phyloP scores from a whole-genome alignment of 2,329 filamentous ascomycete species.

The Claviceps sp. region DNA sequence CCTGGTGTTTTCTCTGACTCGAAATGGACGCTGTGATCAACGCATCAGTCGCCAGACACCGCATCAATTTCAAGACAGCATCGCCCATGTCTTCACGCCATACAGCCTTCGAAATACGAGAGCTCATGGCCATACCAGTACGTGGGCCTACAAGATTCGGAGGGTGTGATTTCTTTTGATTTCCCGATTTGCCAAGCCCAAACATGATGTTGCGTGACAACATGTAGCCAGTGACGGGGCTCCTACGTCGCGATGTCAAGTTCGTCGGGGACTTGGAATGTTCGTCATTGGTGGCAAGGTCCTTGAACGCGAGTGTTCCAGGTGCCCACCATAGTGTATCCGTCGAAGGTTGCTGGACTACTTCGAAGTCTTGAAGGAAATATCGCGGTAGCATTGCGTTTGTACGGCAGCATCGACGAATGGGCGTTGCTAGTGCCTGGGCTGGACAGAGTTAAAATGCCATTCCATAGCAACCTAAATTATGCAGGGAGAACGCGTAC shows the following conservation, averaged over 20 bases:
- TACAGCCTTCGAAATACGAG: slow-evolving; percentile 7
- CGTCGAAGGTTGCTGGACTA: slow-evolving; percentile 41
- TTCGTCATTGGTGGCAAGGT: slow-evolving; percentile 8
- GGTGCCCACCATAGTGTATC: slow-evolving; percentile 43
- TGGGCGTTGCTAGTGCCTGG: slow-evolving; percentile 44
- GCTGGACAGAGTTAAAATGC: slow-evolving; percentile 29
- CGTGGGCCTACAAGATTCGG: slow-evolving; percentile 11
- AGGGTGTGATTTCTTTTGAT: slow-evolving; percentile 7
- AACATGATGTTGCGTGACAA: slow-evolving; percentile 18
- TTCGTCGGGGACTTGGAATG: not conserved
- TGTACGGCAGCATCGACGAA: slow-evolving; percentile 43
- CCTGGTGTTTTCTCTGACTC: slow-evolving; percentile 3
- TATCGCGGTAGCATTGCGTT: slow-evolving; percentile 37
- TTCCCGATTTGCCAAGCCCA: slow-evolving; percentile 17
- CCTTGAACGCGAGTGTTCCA: slow-evolving; percentile 21
- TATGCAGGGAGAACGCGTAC: slow-evolving; percentile 24
- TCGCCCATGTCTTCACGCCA: slow-evolving; percentile 41
- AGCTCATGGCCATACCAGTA: slow-evolving; percentile 14
- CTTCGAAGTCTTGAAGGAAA: slow-evolving; percentile 49
- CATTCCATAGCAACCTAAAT: not conserved
- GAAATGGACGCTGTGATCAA: slow-evolving; percentile 20
- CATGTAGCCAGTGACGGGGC: slow-evolving; percentile 15
- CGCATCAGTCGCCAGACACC: slow-evolving; percentile 30
- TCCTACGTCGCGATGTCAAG: not conserved
- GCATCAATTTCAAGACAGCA: slow-evolving; percentile 36